Evolutionary conservation across 75 land plant genomes (phyloP), one percentile per base, ranked within the genome.

Genomic region (Adiantum capillusveneris): DNA sequence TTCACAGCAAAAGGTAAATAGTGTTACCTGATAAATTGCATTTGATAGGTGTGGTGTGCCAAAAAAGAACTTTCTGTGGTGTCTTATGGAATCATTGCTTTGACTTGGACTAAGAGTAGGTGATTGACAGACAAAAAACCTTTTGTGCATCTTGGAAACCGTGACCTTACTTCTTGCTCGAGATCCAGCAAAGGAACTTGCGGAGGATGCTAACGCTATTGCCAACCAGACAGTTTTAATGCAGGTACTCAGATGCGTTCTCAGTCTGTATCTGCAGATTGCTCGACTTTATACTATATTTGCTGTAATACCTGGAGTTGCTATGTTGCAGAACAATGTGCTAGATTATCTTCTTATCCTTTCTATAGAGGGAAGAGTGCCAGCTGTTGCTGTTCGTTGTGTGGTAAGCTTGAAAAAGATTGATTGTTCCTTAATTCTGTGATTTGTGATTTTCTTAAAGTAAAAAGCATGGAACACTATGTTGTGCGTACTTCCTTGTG

Each of bases 1-100:
- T 52, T 77, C 91, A 11, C 81, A 83, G 59, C 97, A 95, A 67
- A 95, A 95, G 99, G 99, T 95, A 28, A n/a, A n/a, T n/a, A n/a
- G n/a, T n/a, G n/a, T n/a, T n/a, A n/a, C n/a, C n/a, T n/a, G n/a
- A n/a, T n/a, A n/a, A n/a, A 85, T 90, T n/a, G n/a, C n/a, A n/a
- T n/a, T n/a, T n/a, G n/a, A n/a, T n/a, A n/a, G n/a, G n/a, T n/a
- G n/a, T n/a, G n/a, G n/a, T n/a, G n/a, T n/a, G n/a, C n/a, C n/a
- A n/a, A n/a, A n/a, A n/a, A n/a, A n/a, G n/a, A n/a, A n/a, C n/a
- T n/a, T n/a, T n/a, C n/a, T n/a, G n/a, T n/a, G n/a, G n/a, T n/a
- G n/a, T n/a, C n/a, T n/a, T n/a, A n/a, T n/a, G n/a, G n/a, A n/a
- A n/a, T n/a, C n/a, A n/a, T n/a, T n/a, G n/a, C n/a, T n/a, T n/a